Evolutionary conservation across 768 basidiomycete genomes (phyloP), one percentile per base, ranked within the genome.

Genomic region (Leccinum olivaceopallidum): DNA sequence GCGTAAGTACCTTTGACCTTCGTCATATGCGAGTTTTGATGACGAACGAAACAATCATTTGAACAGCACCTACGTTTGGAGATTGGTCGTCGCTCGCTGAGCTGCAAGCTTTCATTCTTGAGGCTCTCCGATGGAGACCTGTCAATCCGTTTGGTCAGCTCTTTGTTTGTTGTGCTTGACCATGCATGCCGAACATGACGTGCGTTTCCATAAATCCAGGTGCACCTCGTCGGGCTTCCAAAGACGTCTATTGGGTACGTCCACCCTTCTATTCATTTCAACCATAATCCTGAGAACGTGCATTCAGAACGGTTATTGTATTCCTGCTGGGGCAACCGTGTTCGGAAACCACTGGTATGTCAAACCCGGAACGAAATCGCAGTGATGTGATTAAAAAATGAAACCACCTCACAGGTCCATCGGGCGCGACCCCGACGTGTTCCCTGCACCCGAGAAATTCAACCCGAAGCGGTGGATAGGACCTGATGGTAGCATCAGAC

Each of bases 381-480:
- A 7, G 10, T 22, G 16, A 44, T 13, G 13, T 34, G 39, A 55
- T 24, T 28, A 24, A 34, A 6, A 2, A 39, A n/a, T 44, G n/a
- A 7, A 5, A 39, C 44, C 3, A 22, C 8, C 3, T n/a, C 6
- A 20, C 9, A 72, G 70, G 71, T 57, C 39, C 39, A 71, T 72
- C 14, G 62, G 64, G 6, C 67, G 67, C 1, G 71, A 71, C 47
- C 71, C 71, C 4, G 62, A 68, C 0, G 67, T 64, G 7, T 72
- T 72, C 57, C 71, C 71, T 0, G 60, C 72, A 4, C 69, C 85
- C 1, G 82, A 88, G 57, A 65, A 30, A 14, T 87, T 88, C 68
- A 72, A 81, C 37, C 85, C 85, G 1, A 78, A 81, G 61, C 75
- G 86, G 16, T 88, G 86, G 85, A 58, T 86, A 18, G 63, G 57